Conservation (phyloP, 331 rosid species). For the Rhamnella rubrinervis region DNA sequence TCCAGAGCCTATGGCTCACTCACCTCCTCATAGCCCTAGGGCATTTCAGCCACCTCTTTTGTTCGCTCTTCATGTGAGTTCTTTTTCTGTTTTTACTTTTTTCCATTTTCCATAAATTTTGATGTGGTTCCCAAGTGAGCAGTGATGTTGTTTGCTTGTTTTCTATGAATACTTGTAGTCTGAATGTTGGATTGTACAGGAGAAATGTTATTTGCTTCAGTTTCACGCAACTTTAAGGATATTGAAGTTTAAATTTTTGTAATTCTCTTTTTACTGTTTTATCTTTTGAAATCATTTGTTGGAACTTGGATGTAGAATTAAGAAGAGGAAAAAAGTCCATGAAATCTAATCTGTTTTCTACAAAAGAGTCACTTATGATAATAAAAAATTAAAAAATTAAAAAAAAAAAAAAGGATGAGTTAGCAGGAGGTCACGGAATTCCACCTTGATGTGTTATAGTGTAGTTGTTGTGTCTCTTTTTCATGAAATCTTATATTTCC, state of each 20-base stretch:
- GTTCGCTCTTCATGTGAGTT: constrained; percentile 52
- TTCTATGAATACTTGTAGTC: not conserved
- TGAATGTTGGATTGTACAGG: not conserved
- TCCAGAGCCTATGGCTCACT: constrained; percentile 40
- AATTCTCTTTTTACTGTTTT: too few species aligned
- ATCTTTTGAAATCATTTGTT: not conserved
- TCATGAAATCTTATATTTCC: too few species aligned
- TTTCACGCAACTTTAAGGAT: not conserved
- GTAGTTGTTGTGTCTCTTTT: too few species aligned
- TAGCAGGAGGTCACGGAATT: not conserved
- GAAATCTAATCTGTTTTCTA: too few species aligned
- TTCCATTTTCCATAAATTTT: not conserved
- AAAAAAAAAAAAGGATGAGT: too few species aligned
- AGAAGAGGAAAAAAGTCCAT: too few species aligned
- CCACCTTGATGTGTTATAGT: too few species aligned
- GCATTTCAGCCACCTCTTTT: constrained; percentile 21
- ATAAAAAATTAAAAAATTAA: too few species aligned
- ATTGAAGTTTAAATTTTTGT: too few species aligned
- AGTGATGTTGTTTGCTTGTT: not conserved
- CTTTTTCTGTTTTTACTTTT: not conserved
- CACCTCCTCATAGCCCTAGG: constrained; percentile 26
- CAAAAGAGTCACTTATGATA: too few species aligned
- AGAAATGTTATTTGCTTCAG: constrained; percentile 14
- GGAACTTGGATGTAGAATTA: too few species aligned
- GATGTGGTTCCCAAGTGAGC: not conserved